Evolutionary conservation across 345 rosid genomes (phyloP).

Genomic region (Zanthoxylum bungeanum): DNA sequence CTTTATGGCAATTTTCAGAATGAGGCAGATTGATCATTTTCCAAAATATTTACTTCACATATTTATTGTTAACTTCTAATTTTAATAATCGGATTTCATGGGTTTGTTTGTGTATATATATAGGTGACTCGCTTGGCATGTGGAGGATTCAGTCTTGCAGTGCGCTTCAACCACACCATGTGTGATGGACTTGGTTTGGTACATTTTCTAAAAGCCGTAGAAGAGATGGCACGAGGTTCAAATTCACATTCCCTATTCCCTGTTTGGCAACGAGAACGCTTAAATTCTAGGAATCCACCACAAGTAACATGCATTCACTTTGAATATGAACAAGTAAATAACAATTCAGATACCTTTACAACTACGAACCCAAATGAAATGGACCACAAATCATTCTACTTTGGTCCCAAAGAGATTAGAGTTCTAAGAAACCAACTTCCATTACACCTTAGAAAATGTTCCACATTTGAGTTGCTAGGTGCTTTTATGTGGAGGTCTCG

Average conservation of each 20-base stretch:
- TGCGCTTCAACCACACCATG: conserved; percentile 14
- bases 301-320: background rate
- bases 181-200: background rate
- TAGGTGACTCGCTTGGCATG: conserved; percentile 16
- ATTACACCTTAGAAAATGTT: background rate
- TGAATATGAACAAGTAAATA: background rate
- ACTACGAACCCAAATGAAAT: background rate
- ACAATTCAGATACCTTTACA: background rate
- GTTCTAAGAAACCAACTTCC: conserved; percentile 8
- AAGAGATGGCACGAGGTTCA: conserved; percentile 5
- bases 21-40: too few relatives aligned
- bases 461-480: conserved; percentile 18
- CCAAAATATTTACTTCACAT: background rate
- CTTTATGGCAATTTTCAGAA: too few relatives aligned
- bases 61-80: background rate
- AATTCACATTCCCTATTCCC: background rate
- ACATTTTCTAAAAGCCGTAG: conserved; percentile 1
- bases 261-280: conserved; percentile 12
- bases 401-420: conserved; percentile 11
- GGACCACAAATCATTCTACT: conserved; percentile 11
- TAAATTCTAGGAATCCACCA: conserved; percentile 12
- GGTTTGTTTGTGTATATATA: background rate
- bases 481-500: conserved; percentile 28
- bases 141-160: conserved; percentile 13
- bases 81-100: background rate